phyloP scores from a whole-genome alignment of 2,329 filamentous ascomycete genomes.

The Phaeophleospora eucalypticola region DNA sequence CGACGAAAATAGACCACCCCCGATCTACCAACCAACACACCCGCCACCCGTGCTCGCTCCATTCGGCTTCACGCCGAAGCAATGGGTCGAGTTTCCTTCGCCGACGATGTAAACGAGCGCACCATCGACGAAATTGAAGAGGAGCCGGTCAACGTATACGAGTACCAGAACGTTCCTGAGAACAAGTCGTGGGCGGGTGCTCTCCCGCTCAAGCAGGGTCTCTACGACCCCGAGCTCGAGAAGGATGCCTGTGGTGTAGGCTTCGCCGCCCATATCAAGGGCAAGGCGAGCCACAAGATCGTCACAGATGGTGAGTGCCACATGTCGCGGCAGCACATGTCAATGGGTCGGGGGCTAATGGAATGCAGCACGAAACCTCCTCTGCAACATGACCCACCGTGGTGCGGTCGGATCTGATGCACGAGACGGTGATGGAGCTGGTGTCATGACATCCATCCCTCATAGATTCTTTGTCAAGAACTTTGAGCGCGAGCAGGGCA shows the following conservation, averaged over 20 bases:
- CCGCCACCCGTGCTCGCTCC: slow-evolving; percentile 14
- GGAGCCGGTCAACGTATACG: slow-evolving; percentile 62
- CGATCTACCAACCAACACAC: background rate
- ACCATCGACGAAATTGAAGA: slow-evolving; percentile 48
- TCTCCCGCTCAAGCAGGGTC: slow-evolving; percentile 94
- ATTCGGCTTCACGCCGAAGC: slow-evolving; percentile 51
- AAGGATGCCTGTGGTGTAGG: slow-evolving; percentile 99
- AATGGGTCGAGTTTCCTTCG: slow-evolving; percentile 52
- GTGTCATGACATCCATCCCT: slow-evolving; percentile 98
- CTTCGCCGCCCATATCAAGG: slow-evolving; percentile 98
- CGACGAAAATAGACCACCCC: background rate
- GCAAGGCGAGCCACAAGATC: slow-evolving; percentile 95
- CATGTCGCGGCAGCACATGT: background rate
- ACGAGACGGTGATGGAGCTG: slow-evolving; percentile 94
- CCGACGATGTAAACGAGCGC: slow-evolving; percentile 47
- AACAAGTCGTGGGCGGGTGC: slow-evolving; percentile 94
- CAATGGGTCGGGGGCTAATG: slow-evolving; percentile 32
- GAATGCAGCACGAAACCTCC: slow-evolving; percentile 71
- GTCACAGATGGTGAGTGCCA: slow-evolving; percentile 82
- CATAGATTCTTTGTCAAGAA: slow-evolving; percentile 99
- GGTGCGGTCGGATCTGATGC: slow-evolving; percentile 97
- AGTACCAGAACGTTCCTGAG: slow-evolving; percentile 72
- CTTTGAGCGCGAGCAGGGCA: slow-evolving; percentile 84
- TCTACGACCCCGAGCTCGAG: slow-evolving; percentile 93
- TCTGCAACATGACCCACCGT: slow-evolving; percentile 99